Evolutionary conservation across 1,284 basidiomycete genomes (phyloP).

Genomic region (Afroboletus lepidellus): DNA sequence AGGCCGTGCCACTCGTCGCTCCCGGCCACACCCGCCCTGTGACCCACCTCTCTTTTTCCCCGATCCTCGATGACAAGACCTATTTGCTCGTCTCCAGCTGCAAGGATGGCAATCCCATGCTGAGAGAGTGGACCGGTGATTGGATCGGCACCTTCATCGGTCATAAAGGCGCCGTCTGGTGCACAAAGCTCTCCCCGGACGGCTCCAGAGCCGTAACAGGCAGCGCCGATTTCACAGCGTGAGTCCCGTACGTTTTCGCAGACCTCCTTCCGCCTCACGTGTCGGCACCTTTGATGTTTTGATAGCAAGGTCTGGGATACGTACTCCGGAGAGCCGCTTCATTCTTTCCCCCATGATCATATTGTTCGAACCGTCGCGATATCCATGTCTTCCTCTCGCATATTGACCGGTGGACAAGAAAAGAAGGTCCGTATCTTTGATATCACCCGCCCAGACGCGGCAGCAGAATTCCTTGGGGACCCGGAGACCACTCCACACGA

Average conservation of each 20-base stretch:
- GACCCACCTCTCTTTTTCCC: slow-evolving; percentile 91
- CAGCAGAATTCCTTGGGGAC: slow-evolving; percentile 77
- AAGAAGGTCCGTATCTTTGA: slow-evolving; percentile 97
- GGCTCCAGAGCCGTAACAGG: slow-evolving; percentile 87
- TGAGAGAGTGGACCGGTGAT: slow-evolving; percentile 95
- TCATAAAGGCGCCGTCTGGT: slow-evolving; percentile 99
- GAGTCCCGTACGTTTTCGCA: slow-evolving; percentile 34
- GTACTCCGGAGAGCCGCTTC: slow-evolving; percentile 79
- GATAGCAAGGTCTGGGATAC: slow-evolving; percentile 97
- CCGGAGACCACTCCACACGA: slow-evolving; percentile 70
- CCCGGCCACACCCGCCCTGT: slow-evolving; percentile 86
- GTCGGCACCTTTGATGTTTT: neutral
- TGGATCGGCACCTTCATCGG: slow-evolving; percentile 99
- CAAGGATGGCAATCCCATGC: slow-evolving; percentile 96
- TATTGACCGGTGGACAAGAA: slow-evolving; percentile 94
- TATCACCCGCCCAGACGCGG: slow-evolving; percentile 79
- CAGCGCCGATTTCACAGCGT: slow-evolving; percentile 98
- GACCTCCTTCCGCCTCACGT: slow-evolving; percentile 5
- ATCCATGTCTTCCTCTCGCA: slow-evolving; percentile 61
- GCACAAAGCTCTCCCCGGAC: slow-evolving; percentile 88
- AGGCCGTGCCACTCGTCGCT: slow-evolving; percentile 73
- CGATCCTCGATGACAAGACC: slow-evolving; percentile 76
- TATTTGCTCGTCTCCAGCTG: slow-evolving; percentile 92
- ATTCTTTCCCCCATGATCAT: slow-evolving; percentile 96
- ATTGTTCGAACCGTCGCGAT: slow-evolving; percentile 96